phyloP scores from a whole-genome alignment of 805 yeast genomes.

The Starmerella ratchasimensis region DNA sequence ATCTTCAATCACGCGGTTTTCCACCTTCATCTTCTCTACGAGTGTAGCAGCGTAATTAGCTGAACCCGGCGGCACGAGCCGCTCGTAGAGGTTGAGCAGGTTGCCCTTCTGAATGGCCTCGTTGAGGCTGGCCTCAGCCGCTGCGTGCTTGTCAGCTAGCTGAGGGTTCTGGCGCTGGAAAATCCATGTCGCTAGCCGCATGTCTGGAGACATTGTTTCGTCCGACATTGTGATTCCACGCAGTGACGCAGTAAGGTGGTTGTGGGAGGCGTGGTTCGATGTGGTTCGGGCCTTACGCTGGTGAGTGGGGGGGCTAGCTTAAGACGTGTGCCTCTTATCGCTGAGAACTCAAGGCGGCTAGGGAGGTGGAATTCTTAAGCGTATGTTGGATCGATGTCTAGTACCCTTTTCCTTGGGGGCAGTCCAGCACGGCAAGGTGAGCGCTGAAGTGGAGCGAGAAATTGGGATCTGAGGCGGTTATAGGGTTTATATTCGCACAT shows the following conservation, averaged over 20 bases:
- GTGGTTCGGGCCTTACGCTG: no score
- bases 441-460: no score
- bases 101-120: constrained; percentile 43
- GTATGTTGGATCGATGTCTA: no score
- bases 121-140: constrained; percentile 35
- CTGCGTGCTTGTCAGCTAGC: constrained; percentile 31
- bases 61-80: constrained; percentile 36
- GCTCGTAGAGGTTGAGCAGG: constrained; percentile 73
- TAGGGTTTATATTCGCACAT: no score
- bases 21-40: constrained; percentile 37
- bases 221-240: background rate
- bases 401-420: no score
- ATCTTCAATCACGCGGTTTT: constrained; percentile 43
- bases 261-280: no score
- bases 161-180: constrained; percentile 41
- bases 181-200: constrained; percentile 65
- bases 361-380: background rate
- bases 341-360: no score
- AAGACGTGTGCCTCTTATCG: no score
- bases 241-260: background rate
- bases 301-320: no score
- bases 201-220: constrained; percentile 43
- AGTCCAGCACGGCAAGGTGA: no score
- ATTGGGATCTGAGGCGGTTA: no score
- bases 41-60: constrained; percentile 48